These are phyloP conservation scores for Epichloe sylvatica DNA, from an alignment of 2,329 filamentous ascomycete species.

Conservation along the genomic window DNA sequence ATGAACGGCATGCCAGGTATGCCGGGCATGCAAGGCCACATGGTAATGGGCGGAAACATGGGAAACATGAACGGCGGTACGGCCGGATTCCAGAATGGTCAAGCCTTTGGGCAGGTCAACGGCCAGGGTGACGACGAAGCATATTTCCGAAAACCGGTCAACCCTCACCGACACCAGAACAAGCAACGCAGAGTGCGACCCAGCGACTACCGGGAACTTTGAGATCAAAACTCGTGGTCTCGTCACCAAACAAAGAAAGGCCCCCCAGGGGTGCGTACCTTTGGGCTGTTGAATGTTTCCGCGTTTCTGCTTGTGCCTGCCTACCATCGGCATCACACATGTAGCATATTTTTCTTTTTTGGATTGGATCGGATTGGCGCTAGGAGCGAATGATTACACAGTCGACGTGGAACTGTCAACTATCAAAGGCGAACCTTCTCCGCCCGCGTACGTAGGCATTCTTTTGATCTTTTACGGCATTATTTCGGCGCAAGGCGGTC, in stretches of 20 bases:
- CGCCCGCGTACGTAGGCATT: not conserved
- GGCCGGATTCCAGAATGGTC: slow-evolving; percentile 21
- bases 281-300: too few species aligned
- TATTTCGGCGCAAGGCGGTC: not conserved
- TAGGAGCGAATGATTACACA: not conserved
- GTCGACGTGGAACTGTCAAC: not conserved
- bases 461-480: not conserved
- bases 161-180: slow-evolving; percentile 80
- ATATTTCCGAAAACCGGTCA: slow-evolving; percentile 92
- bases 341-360: not conserved
- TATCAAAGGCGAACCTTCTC: not conserved
- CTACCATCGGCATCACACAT: not conserved
- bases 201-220: slow-evolving; percentile 82
- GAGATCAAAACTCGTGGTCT: slow-evolving; percentile 8
- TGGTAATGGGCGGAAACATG: slow-evolving; percentile 9
- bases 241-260: not conserved
- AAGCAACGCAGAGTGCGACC: slow-evolving; percentile 66
- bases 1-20: slow-evolving; percentile 24
- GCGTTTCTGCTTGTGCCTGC: too few species aligned
- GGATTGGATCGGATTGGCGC: not conserved
- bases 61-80: slow-evolving; percentile 17
- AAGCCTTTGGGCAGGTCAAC: slow-evolving; percentile 31
- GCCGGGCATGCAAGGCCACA: slow-evolving; percentile 9
- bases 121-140: slow-evolving; percentile 64
- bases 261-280: too few species aligned